These are phyloP conservation scores for Xylaria telfairii DNA, from an alignment of 495 filamentous ascomycete species.

Conservation along the genomic window DNA sequence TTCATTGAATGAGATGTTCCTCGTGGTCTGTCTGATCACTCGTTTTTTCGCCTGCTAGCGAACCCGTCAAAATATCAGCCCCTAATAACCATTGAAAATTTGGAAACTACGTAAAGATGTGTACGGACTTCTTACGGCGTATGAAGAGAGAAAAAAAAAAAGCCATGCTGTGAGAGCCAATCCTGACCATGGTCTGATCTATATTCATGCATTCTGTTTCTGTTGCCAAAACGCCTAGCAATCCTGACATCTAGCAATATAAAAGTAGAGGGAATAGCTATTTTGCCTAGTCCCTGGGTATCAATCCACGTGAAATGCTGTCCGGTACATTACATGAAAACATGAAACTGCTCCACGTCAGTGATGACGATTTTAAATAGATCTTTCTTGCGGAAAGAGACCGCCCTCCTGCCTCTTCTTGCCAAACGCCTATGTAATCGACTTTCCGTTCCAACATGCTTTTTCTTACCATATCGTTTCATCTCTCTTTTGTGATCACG, in stretches of 20 bases:
- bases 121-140: background rate
- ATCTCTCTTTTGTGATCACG: background rate
- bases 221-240: background rate
- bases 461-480: background rate
- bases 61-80: background rate
- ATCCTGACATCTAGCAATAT: background rate
- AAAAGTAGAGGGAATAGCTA: conserved; percentile 5
- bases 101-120: too few relatives aligned
- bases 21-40: background rate
- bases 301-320: conserved; percentile 10
- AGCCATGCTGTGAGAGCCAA: background rate
- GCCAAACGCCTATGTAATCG: conserved; percentile 11
- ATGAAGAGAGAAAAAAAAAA: background rate
- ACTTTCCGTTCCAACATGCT: background rate
- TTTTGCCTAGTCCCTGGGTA: conserved; percentile 18
- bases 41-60: background rate
- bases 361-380: conserved; percentile 19
- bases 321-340: conserved; percentile 15
- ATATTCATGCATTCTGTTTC: conserved; percentile 3
- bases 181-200: conserved; percentile 1
- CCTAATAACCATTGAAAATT: background rate
- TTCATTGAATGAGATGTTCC: background rate
- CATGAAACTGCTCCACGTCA: conserved; percentile 18
- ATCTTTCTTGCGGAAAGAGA: conserved; percentile 3
- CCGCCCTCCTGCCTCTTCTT: background rate